Conservation (phyloP, 352 stramenopile species). For the Phytophthora meadii region DNA sequence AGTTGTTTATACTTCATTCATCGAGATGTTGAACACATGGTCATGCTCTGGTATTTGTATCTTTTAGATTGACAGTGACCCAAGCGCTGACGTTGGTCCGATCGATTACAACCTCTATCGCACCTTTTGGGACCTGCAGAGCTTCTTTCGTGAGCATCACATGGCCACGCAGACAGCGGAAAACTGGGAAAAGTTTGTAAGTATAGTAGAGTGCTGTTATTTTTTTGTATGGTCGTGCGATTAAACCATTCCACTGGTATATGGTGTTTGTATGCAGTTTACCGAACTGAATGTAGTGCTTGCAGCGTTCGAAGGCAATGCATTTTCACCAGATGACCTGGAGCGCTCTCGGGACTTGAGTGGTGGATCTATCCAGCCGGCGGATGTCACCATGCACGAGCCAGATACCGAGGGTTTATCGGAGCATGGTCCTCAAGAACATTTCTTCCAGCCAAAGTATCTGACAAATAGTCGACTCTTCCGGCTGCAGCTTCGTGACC, state of each 20-base stretch:
- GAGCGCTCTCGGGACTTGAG: constrained; percentile 69
- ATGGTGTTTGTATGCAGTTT: constrained; percentile 46
- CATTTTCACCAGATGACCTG: constrained; percentile 83
- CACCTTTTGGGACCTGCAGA: constrained; percentile 92
- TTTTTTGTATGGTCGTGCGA: not conserved
- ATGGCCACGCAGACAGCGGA: constrained; percentile 66
- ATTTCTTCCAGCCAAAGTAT: constrained; percentile 94
- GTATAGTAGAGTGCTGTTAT: constrained; percentile 24
- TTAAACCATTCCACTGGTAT: constrained; percentile 8
- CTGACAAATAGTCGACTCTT: constrained; percentile 93
- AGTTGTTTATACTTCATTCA: not conserved
- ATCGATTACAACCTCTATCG: constrained; percentile 93
- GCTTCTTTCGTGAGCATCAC: constrained; percentile 83
- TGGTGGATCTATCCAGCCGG: constrained; percentile 18
- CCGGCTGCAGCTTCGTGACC: constrained; percentile 90
- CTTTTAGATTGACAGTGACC: constrained; percentile 60
- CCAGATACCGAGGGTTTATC: constrained; percentile 14
- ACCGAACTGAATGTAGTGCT: constrained; percentile 81
- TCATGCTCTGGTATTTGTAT: not conserved
- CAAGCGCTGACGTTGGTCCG: constrained; percentile 48
- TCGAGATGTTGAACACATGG: not conserved
- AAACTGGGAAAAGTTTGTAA: constrained; percentile 87
- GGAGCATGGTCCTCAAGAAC: constrained; percentile 49
- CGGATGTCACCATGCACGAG: constrained; percentile 31
- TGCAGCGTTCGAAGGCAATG: constrained; percentile 85